Base-by-base conservation (phyloP, 148 eudicot species). In the Pouteria glomerata region DNA sequence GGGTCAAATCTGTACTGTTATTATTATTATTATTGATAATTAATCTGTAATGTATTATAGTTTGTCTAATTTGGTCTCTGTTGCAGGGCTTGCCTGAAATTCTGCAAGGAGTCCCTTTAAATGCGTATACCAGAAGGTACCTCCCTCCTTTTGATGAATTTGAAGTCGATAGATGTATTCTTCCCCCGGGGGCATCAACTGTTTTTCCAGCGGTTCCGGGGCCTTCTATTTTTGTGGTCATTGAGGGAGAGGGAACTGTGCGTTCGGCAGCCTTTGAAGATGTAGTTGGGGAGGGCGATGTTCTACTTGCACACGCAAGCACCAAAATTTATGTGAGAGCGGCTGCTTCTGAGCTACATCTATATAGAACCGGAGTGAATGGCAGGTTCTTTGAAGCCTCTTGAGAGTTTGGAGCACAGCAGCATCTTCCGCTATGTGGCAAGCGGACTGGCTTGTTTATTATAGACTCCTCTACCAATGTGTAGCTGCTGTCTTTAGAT, bases 101-200 rank as follows among this genome's bases (percentile, higher is more conserved):
- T 42, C 76, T 89, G 23, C 71, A 82, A 65, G 98, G 98, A 2
- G 77, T 77, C 59, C 58, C 78, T n/a, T 58, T 87, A 30, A 85
- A 91, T 58, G 79, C 84, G 14, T 80, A 81, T 62, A 85, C 83
- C n/a, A 85, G 71, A 68, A 89, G 88, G 76, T 95, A 91, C 75
- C 76, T 77, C 12, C 96, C 97, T 45, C 90, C 87, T 30, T 92
- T 91, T 59, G 93, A 95, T 65, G 98, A 95, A 83, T 95, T 91
- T 73, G 98, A 95, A 83, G 93, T 95, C 2, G 98, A 91, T 53
- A 85, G 72, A 11, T 91, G 96, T 39, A 58, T 78, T 45, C 85
- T 95, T 6, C 79, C 87, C 6, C 66, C 60, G 52, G 89, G 81
- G 35, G 66, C 71, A 48, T 76, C 84, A 6, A 70, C 75, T 48